Evolutionary conservation across 495 filamentous ascomycete species (phyloP).

Genomic region (Neurospora sp.): DNA sequence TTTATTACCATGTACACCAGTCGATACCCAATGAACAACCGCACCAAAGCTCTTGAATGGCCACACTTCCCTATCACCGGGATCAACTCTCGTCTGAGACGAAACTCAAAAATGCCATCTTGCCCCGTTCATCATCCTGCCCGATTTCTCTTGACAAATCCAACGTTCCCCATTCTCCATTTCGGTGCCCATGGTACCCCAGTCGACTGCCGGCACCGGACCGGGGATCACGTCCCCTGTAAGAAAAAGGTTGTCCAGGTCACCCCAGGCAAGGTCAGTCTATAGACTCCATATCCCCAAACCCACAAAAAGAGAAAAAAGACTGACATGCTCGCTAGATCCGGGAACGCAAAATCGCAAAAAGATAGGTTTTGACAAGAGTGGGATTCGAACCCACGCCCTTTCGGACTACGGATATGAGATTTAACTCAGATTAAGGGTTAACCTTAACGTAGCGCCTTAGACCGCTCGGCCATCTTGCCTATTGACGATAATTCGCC

Average conservation of each 20-base stretch:
- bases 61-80: background rate
- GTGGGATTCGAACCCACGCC: slow-evolving; percentile 13
- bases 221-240: background rate
- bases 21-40: slow-evolving; percentile 2
- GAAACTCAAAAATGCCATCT: background rate
- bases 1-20: background rate
- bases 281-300: background rate
- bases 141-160: background rate
- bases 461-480: slow-evolving; percentile 20
- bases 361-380: slow-evolving; percentile 1
- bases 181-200: background rate
- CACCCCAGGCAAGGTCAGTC: background rate
- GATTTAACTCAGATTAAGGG: slow-evolving; percentile 9
- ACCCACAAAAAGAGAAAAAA: background rate
- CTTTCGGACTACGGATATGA: slow-evolving; percentile 1
- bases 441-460: slow-evolving; percentile 20
- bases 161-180: background rate
- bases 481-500: background rate
- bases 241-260: background rate
- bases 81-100: background rate
- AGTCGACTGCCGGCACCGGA: background rate
- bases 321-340: background rate
- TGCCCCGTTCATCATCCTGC: background rate
- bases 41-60: background rate
- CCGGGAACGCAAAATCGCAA: background rate